Conservation (phyloP, 2,329 filamentous ascomycete genomes). For the Verticillium albo-atrum region DNA sequence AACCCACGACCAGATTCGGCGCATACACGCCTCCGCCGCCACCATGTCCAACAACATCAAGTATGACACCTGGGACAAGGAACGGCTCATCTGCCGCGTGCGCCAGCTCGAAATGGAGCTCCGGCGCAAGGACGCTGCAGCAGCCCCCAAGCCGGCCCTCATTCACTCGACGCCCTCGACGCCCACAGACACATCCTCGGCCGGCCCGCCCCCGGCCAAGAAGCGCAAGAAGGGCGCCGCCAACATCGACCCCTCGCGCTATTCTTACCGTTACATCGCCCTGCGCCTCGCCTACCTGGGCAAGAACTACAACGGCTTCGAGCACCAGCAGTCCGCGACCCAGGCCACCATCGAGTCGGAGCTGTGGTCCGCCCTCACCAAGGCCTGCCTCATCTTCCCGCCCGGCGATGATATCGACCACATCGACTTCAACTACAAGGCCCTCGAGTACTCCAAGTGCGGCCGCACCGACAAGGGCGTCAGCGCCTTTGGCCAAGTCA, state of each 20-base stretch:
- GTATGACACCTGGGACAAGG: slow-evolving; percentile 65
- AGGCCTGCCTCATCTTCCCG: slow-evolving; percentile 76
- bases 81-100: slow-evolving; percentile 65
- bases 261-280: slow-evolving; percentile 79
- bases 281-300: slow-evolving; percentile 93
- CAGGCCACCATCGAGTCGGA: slow-evolving; percentile 87
- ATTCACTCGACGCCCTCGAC: neutral
- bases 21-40: neutral
- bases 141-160: slow-evolving; percentile 18
- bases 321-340: slow-evolving; percentile 71
- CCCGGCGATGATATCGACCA: slow-evolving; percentile 27
- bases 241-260: slow-evolving; percentile 72
- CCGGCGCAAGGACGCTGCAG: slow-evolving; percentile 35
- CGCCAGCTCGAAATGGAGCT: slow-evolving; percentile 63
- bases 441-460: slow-evolving; percentile 90
- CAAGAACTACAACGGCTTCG: slow-evolving; percentile 86
- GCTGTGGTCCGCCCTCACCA: slow-evolving; percentile 85
- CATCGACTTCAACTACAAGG: slow-evolving; percentile 64
- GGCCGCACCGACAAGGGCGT: slow-evolving; percentile 90
- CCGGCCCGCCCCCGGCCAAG: slow-evolving; percentile 16
- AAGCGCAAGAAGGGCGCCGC: slow-evolving; percentile 29
- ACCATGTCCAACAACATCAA: slow-evolving; percentile 16
- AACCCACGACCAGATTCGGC: neutral
- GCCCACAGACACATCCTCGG: slow-evolving; percentile 7
- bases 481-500: slow-evolving; percentile 94